Evolutionary conservation across 2,329 filamentous ascomycete species (phyloP), one percentile per base, ranked within the genome.

Genomic region (Paracorniculantispora psalliotae): DNA sequence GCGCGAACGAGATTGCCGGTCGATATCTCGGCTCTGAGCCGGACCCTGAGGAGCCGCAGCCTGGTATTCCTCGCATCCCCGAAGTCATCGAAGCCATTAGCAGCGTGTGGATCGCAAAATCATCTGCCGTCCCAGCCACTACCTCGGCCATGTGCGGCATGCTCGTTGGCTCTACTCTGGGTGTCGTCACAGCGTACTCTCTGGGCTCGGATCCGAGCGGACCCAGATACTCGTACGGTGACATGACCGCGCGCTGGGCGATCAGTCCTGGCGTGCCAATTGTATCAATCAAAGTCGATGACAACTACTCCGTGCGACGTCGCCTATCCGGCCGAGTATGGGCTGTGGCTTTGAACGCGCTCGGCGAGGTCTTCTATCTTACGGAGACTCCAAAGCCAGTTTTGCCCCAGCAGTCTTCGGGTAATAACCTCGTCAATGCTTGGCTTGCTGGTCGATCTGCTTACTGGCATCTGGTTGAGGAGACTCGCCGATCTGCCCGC

Each of bases 251-350:
- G 35, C 89, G 89, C 64, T 97, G 93, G 93, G 86, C 91, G 10
- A 78, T 97, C 13, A 92, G 91, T 68, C 94, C 94, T 2, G 94
- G 94, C 43, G 92, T 97, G 3, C 94, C 94, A 0, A 94, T 99
- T 62, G 82, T 97, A 57, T 84, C 86, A 1, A 85, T 99, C 61
- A 84, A 84, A 47, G 83, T 96, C 7, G 94, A 99, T 67, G 92
- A 96, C 28, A 85, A 85, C 55, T 94, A 92, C 72, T 92, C 82
- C 51, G 72, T 81, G 26, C 87, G 86, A 65, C 86, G 92, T 30
- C 87, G 87, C 68, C 77, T 82, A 4, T 78, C 86, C 52, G 83
- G 84, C 13, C 86, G 92, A 28, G 83, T 94, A 13, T 97, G 92
- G 91, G 91, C 90, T n/a, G 88, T 93, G 44, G 90, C 86, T n/a